A percentile compares a stretch with the other conserved stretches of the same genome.
phyloP scores from a whole-genome alignment of 768 basidiomycete species.

The Suillus clintonianus region DNA sequence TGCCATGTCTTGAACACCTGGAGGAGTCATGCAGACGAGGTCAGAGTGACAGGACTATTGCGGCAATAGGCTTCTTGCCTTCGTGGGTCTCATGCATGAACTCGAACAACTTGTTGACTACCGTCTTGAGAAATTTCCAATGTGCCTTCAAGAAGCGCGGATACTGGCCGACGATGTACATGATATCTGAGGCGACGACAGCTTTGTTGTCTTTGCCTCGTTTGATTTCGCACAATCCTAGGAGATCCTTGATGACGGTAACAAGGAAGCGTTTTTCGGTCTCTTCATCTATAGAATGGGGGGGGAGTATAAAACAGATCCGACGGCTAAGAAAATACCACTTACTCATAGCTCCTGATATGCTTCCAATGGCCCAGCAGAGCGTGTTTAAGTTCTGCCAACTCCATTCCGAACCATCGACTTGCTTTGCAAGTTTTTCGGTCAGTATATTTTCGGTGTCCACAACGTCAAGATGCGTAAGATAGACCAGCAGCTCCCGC shows the following conservation, averaged over 20 bases:
- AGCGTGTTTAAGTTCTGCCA: constrained; percentile 99
- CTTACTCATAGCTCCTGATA: constrained; percentile 98
- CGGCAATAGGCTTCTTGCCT: constrained; percentile 43
- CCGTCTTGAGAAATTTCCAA: constrained; percentile 99
- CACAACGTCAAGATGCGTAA: constrained; percentile 93
- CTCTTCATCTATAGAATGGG: constrained; percentile 75
- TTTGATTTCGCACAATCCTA: constrained; percentile 98
- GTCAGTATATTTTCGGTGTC: constrained; percentile 98
- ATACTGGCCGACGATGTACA: constrained; percentile 99
- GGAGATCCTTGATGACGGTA: constrained; percentile 96
- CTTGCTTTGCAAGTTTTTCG: constrained; percentile 96
- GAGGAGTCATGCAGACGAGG: constrained; percentile 1
- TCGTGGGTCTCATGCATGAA: constrained; percentile 99
- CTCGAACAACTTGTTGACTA: constrained; percentile 99
- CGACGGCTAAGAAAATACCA: constrained; percentile 14
- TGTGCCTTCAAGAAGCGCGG: constrained; percentile 99
- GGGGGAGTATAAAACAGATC: constrained; percentile 1
- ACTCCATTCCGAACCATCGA: constrained; percentile 97
- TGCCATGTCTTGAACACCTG: constrained; percentile 99
- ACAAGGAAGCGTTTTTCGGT: constrained; percentile 99
- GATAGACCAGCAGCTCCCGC: constrained; percentile 96
- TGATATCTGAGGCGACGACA: constrained; percentile 93
- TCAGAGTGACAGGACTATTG: constrained; percentile 19
- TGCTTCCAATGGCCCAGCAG: constrained; percentile 99
- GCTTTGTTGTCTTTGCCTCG: constrained; percentile 99